A percentile compares a stretch with the other conserved stretches of the same genome.
These are phyloP conservation scores for Spathaspora boniae DNA, from an alignment of 805 yeast species.

Conservation along the genomic window DNA sequence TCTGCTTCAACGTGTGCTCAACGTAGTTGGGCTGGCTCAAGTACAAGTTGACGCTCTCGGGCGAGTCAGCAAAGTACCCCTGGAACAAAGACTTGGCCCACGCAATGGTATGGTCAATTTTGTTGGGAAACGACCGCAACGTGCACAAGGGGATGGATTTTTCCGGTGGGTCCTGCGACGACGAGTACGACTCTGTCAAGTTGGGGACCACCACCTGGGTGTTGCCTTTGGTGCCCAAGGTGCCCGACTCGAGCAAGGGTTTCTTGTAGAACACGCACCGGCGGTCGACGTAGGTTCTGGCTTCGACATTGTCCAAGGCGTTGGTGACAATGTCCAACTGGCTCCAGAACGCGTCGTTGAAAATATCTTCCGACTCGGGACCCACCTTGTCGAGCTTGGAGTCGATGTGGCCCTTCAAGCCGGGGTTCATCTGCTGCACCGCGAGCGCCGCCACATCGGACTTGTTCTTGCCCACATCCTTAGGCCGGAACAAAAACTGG, in stretches of 20 bases:
- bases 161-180: conserved; percentile 98
- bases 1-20: conserved; percentile 85
- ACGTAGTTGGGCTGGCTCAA: conserved; percentile 89
- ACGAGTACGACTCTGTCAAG: conserved; percentile 91
- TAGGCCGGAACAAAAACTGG: conserved; percentile 91
- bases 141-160: conserved; percentile 97
- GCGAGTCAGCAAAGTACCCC: conserved; percentile 86
- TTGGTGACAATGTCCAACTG: conserved; percentile 85
- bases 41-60: conserved; percentile 89
- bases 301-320: conserved; percentile 96
- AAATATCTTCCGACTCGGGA: conserved; percentile 83
- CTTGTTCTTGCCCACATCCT: conserved; percentile 88
- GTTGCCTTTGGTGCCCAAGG: conserved; percentile 97
- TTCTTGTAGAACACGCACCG: conserved; percentile 91
- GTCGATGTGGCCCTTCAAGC: conserved; percentile 70
- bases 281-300: conserved; percentile 95
- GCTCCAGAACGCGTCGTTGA: conserved; percentile 83
- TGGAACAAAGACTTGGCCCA: conserved; percentile 97
- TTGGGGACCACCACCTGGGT: conserved; percentile 94
- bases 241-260: conserved; percentile 92
- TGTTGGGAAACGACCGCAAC: conserved; percentile 93
- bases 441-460: conserved; percentile 89
- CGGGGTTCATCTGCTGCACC: conserved; percentile 82
- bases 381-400: conserved; percentile 87
- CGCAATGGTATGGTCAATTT: conserved; percentile 97